These are phyloP conservation scores for Suillus lakei DNA, from an alignment of 768 basidiomycete genomes.

Conservation along the genomic window DNA sequence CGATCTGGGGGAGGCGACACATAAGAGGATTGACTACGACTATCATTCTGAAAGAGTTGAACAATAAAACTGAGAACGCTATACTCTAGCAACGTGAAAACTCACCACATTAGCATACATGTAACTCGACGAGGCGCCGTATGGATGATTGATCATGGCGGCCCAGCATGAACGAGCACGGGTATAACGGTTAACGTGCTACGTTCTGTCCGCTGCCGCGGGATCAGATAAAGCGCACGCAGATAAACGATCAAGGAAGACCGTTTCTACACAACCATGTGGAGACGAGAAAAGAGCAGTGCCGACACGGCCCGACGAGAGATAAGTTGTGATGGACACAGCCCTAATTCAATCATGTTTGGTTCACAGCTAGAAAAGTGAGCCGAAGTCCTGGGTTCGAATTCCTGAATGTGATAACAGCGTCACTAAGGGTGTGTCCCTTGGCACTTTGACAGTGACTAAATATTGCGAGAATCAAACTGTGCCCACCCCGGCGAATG, in stretches of 20 bases:
- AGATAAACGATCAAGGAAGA: neutral
- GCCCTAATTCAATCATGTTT: neutral
- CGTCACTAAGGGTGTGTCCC: too few species aligned
- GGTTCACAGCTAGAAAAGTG: neutral
- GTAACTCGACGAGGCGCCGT: constrained; percentile 31
- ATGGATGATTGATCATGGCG: constrained; percentile 35
- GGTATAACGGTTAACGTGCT: neutral
- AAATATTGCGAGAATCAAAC: too few species aligned
- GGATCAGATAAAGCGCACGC: neutral
- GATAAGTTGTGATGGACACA: neutral
- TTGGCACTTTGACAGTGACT: too few species aligned
- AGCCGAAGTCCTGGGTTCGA: neutral
- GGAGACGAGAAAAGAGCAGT: neutral
- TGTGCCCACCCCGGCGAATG: too few species aligned
- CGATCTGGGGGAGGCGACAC: constrained; percentile 20
- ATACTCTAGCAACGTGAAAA: neutral
- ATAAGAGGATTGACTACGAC: neutral
- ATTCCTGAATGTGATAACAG: neutral
- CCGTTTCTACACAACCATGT: neutral
- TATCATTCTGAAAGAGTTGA: constrained; percentile 17
- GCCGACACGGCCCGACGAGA: neutral
- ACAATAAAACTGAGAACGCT: neutral
- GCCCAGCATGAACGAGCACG: constrained; percentile 3
- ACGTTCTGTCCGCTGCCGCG: neutral
- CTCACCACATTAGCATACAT: constrained; percentile 30